Conservation (phyloP, 345 rosid genomes). For the Durio zibethinus region DNA sequence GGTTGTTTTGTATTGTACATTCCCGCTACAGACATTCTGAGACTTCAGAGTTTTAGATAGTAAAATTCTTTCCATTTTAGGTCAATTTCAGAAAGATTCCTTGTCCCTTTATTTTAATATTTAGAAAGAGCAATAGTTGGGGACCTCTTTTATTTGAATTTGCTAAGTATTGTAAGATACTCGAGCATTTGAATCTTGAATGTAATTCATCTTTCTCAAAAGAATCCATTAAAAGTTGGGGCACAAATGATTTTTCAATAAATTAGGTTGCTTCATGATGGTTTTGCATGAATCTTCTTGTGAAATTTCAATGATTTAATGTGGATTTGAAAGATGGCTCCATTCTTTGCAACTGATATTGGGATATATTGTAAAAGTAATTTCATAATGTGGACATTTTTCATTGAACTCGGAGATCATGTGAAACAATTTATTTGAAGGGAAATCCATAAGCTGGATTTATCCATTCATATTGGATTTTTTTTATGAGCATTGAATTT, state of each 20-base stretch:
- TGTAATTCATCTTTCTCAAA: background rate
- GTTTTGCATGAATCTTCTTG: background rate
- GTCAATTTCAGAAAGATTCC: background rate
- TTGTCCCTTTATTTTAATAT: background rate
- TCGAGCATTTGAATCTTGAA: background rate
- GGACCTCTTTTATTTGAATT: background rate
- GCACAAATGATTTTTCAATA: background rate
- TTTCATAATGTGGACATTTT: background rate
- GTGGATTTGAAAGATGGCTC: background rate
- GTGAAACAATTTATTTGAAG: background rate
- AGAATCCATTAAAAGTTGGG: background rate
- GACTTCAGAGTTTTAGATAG: background rate
- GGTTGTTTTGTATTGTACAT: background rate
- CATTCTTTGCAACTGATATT: background rate
- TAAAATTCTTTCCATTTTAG: background rate
- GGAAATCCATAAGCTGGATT: background rate
- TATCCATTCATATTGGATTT: background rate
- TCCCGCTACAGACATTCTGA: background rate
- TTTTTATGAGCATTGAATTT: background rate
- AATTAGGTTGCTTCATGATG: background rate
- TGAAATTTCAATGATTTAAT: background rate
- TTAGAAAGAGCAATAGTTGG: background rate
- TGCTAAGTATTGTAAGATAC: background rate
- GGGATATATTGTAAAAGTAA: background rate
- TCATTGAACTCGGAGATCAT: background rate